Base-by-base conservation (phyloP, 345 rosid species). In the Brassica juncea region DNA sequence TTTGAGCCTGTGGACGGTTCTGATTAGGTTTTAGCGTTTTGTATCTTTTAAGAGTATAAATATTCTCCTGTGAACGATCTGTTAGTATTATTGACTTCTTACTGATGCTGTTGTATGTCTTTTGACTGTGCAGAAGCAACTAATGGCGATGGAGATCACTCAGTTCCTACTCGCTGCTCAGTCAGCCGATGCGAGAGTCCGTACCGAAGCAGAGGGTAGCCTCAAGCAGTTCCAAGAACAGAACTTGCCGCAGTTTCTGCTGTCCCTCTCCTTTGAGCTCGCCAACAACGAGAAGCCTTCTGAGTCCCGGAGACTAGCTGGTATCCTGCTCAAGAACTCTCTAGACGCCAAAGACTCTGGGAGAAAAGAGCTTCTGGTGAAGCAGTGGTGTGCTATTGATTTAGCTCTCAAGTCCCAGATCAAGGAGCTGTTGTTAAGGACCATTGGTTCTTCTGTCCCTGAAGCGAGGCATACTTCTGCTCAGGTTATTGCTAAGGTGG, bases 91-190 rank as follows among this genome's bases (percentile, higher is more conserved):
- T 19, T 58, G 60, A 6, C 16, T 2, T 23, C 31, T 9, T 59
- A 9, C 5, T 74, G 10, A 68, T 58, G 10, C 65, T 55, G 2
- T 14, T n/a, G 6, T 37, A 35, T 58, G 70, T 76, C 52, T 7
- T 6, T n/a, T 59, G 72, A 10, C 71, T 81, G 67, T 79, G 80
- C 84, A 71, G 78, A 78, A 68, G 47, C 61, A 77, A 82, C 30
- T 69, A 82, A 91, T 95, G 97, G 93, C 98, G 3, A 82, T 91
- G 93, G 97, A 93, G 82, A 87, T 95, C 71, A 95, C 98, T n/a
- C 95, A 86, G 70, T 74, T 86, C 80, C 83, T 95, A 57, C 76
- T 90, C 72, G 86, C 95, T 77, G 98, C 99, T 9, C 99, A 95
- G 71, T 90, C 97, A 35, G 80, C 87, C 0, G 96, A 95, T 79